Evolutionary conservation across 306 rosid genomes (phyloP).

Genomic region (Acacia crassicarpa): DNA sequence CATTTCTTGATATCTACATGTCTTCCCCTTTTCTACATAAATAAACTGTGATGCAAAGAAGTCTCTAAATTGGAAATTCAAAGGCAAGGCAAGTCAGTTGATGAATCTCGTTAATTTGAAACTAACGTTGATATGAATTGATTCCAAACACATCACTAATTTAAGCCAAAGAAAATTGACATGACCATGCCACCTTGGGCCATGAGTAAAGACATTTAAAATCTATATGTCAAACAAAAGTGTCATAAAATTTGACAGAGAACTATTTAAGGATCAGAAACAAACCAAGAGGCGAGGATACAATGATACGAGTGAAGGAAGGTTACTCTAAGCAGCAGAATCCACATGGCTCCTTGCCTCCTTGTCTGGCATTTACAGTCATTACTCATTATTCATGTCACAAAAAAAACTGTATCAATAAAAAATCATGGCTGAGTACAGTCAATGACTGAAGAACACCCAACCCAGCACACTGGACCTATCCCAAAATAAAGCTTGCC

Average conservation of each 20-base stretch:
- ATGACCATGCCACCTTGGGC: background rate
- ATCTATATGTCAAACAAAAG: background rate
- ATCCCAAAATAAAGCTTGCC: background rate
- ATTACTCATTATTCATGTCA: background rate
- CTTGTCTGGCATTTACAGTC: background rate
- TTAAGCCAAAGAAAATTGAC: background rate
- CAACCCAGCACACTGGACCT: background rate
- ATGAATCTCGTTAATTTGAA: background rate
- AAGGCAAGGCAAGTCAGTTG: background rate
- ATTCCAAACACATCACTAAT: background rate
- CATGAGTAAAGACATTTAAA: background rate
- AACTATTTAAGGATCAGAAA: background rate
- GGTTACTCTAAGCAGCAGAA: background rate
- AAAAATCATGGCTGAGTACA: background rate
- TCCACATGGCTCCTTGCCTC: conserved; percentile 2
- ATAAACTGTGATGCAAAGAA: background rate
- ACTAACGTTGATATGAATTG: background rate
- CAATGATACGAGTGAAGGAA: background rate
- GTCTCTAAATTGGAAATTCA: background rate
- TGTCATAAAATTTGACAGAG: background rate
- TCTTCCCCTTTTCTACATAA: background rate
- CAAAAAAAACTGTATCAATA: background rate
- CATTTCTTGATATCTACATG: background rate
- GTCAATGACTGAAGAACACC: background rate
- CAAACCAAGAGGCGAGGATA: background rate